Evolutionary conservation across 441 rosid genomes (phyloP), one percentile per base, ranked within the genome.

Genomic region (Daphne laureola): DNA sequence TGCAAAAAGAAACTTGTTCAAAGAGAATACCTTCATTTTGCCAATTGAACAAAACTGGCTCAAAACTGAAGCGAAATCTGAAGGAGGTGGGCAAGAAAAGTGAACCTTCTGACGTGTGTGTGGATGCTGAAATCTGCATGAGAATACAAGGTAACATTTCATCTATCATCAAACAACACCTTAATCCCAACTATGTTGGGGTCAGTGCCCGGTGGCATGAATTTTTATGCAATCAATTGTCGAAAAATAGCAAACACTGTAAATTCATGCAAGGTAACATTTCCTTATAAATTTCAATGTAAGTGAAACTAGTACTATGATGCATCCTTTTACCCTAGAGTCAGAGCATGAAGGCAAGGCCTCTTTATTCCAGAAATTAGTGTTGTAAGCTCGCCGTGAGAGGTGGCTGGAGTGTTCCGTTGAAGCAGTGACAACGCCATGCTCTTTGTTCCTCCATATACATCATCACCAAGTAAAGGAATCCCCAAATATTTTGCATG

Each of bases 271-370:
- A 17, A 49, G 52, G 21, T 44, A 58, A 38, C 41, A 21, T 14
- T 8, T 5, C 4, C 14, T 36, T 23, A 49, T 26, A 56, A 9
- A 15, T 6, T 18, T 35, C 38, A 43, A 42, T 15, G n/a, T 49
- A 46, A 46, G 14, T 13, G 40, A 53, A 47, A 5, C 13, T 1
- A 35, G 12, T 46, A 31, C 17, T 17, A 44, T 43, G 67, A 31
- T 60, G 71, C 58, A 62, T 50, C 57, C n/a, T 63, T 86, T 78
- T 52, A 90, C 97, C 93, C 93, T 47, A 93, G 88, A 59, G 81
- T 81, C 54, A 83, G 42, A 50, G 95, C 97, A 74, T 93, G 99
- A 53, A 90, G 96, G 63, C 83, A 89, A 52, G 98, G 98, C 69
- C 98, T 82, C 56, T 87, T 87, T 58, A 93, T 59, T 73, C 53